phyloP scores from a whole-genome alignment of 164 flowering plant species.

The Cinnamomum chago region DNA sequence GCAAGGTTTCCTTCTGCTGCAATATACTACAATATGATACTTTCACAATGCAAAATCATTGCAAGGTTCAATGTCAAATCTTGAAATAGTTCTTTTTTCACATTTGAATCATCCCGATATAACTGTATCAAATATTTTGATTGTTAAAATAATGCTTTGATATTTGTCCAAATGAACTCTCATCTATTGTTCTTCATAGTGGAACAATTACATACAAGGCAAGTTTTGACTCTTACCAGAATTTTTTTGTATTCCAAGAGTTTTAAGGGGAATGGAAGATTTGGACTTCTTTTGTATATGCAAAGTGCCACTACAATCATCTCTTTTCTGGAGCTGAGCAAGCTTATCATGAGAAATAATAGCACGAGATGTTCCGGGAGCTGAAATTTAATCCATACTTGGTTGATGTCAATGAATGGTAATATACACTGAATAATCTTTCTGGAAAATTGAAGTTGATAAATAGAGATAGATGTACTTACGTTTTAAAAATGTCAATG shows the following conservation, averaged over 20 bases:
- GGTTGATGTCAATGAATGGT: not conserved
- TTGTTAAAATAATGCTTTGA: too few relatives aligned
- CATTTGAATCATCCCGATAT: too few relatives aligned
- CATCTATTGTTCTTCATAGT: too few relatives aligned
- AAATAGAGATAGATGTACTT: constrained; percentile 16
- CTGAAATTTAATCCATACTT: constrained; percentile 21
- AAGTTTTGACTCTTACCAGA: constrained; percentile 22
- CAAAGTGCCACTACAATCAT: constrained; percentile 11
- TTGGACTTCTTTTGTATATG: constrained; percentile 11
- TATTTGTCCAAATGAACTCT: too few relatives aligned
- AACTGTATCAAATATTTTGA: too few relatives aligned
- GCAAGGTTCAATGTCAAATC: too few relatives aligned
- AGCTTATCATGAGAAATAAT: constrained; percentile 57
- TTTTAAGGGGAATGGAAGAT: constrained; percentile 6
- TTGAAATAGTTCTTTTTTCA: too few relatives aligned
- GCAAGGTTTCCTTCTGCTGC: too few relatives aligned
- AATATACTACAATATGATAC: too few relatives aligned
- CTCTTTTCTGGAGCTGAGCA: constrained; percentile 29
- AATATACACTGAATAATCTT: not conserved
- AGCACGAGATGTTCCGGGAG: constrained; percentile 46
- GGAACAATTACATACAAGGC: too few relatives aligned
- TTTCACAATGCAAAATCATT: too few relatives aligned
- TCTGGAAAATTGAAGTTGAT: too few relatives aligned
- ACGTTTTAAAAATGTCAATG: constrained; percentile 49
- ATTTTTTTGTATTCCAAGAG: constrained; percentile 10